A percentile compares a stretch with the other conserved stretches of the same genome.
Conservation (phyloP, 1,139 yeast genomes). For the Hyphopichia khmerensis region DNA sequence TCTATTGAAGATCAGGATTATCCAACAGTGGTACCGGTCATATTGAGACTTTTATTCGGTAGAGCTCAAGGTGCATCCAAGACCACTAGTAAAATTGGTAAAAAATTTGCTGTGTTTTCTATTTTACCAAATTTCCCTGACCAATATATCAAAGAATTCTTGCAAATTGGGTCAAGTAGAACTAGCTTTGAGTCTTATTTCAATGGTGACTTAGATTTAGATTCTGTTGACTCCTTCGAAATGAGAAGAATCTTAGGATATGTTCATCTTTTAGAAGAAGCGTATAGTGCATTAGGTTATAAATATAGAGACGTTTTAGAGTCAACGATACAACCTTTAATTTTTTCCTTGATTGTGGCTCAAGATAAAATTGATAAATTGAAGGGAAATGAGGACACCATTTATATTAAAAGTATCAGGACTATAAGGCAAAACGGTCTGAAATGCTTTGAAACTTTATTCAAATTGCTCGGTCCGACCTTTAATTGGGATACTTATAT, state of each 20-base stretch:
- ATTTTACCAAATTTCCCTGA: conserved; percentile 64
- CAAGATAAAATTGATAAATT: conserved; percentile 29
- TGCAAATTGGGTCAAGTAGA: conserved; percentile 60
- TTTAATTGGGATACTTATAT: conserved; percentile 60
- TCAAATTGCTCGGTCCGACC: conserved; percentile 45
- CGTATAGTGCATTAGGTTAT: conserved; percentile 63
- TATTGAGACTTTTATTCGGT: conserved; percentile 81
- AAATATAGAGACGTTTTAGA: conserved; percentile 51
- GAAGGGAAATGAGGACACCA: conserved; percentile 13
- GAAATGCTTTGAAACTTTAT: conserved; percentile 54
- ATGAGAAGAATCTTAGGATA: conserved; percentile 69
- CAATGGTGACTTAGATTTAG: conserved; percentile 13
- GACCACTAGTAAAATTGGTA: conserved; percentile 69
- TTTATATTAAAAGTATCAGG: conserved; percentile 47
- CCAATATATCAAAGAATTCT: conserved; percentile 55
- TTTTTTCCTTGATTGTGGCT: conserved; percentile 57
- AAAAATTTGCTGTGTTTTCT: conserved; percentile 74
- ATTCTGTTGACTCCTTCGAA: conserved; percentile 17
- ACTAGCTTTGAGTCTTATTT: conserved; percentile 44
- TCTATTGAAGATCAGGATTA: conserved; percentile 63
- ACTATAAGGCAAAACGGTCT: conserved; percentile 60
- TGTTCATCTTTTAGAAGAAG: conserved; percentile 63
- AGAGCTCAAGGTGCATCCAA: conserved; percentile 62
- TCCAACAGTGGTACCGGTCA: conserved; percentile 61
- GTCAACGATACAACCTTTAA: conserved; percentile 57